phyloP scores from a whole-genome alignment of 176 grass and related monocot species.

The Ampelocalamus luodianensis region DNA sequence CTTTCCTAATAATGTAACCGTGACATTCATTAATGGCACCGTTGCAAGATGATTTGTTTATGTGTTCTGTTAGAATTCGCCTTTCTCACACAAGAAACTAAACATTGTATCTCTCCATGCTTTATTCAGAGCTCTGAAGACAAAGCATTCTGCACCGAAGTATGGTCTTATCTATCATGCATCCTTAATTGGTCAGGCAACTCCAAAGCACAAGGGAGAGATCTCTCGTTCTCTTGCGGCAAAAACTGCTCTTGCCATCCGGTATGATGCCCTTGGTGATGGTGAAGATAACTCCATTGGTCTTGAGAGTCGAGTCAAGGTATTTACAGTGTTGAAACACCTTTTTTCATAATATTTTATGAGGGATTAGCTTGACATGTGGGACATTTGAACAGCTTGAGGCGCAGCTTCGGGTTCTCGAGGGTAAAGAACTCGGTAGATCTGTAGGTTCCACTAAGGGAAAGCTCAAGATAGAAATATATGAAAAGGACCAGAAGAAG shows the following conservation, averaged over 20 bases:
- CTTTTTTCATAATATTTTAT: neutral
- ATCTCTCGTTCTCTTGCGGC: slow-evolving; percentile 88
- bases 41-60: neutral
- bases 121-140: slow-evolving; percentile 94
- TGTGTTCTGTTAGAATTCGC: neutral
- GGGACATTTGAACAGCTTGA: slow-evolving; percentile 64
- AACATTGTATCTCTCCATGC: slow-evolving; percentile 52
- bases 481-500: slow-evolving; percentile 88
- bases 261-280: slow-evolving; percentile 89
- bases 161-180: slow-evolving; percentile 94
- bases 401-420: slow-evolving; percentile 72
- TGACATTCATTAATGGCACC: neutral
- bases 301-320: slow-evolving; percentile 79
- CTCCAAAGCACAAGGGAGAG: slow-evolving; percentile 83
- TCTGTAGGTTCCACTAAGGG: slow-evolving; percentile 83
- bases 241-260: slow-evolving; percentile 75
- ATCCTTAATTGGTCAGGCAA: slow-evolving; percentile 87
- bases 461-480: slow-evolving; percentile 86
- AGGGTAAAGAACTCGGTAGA: slow-evolving; percentile 74
- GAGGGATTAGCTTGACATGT: neutral
- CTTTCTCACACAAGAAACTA: neutral
- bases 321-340: neutral
- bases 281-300: slow-evolving; percentile 74
- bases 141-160: slow-evolving; percentile 87
- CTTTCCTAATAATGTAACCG: neutral